A percentile compares a stretch with the other conserved stretches of the same genome.
These are phyloP conservation scores for Fusarium succisae DNA, from an alignment of 2,329 filamentous ascomycete species.

Conservation along the genomic window DNA sequence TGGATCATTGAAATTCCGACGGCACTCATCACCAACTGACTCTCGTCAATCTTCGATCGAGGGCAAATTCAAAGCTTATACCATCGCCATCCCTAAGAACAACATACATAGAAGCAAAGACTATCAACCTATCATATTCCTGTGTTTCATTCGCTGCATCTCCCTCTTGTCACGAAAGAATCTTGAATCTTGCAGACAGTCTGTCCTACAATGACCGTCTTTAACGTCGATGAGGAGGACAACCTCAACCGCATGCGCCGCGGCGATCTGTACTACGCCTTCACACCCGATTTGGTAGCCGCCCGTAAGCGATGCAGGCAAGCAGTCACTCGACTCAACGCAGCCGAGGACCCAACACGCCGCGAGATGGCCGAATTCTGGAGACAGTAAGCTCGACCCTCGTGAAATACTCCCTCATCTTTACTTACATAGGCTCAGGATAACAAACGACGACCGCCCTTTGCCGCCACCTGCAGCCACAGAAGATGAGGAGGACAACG, in stretches of 20 bases:
- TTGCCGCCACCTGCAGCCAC: conserved; percentile 68
- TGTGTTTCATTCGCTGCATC: too few species aligned
- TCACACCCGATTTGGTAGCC: conserved; percentile 72
- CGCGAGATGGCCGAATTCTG: conserved; percentile 73
- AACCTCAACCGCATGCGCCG: conserved; percentile 67
- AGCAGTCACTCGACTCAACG: conserved; percentile 73
- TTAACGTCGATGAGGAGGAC: conserved; percentile 53
- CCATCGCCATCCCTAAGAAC: neutral
- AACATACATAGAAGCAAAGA: neutral
- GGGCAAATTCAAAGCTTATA: neutral
- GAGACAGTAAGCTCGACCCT: conserved; percentile 67
- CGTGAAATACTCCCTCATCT: rapidly evolving
- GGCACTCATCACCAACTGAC: neutral
- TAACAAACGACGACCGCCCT: conserved; percentile 68
- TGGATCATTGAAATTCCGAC: conserved; percentile 12
- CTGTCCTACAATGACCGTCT: conserved; percentile 10
- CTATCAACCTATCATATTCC: neutral
- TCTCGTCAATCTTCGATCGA: too few species aligned
- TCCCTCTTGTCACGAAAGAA: neutral
- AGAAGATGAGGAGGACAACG: conserved; percentile 69
- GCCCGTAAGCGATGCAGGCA: conserved; percentile 69
- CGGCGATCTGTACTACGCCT: conserved; percentile 79
- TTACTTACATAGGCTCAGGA: conserved; percentile 53
- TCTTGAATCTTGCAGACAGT: neutral
- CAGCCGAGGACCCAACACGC: conserved; percentile 66